phyloP scores from a whole-genome alignment of 2,329 filamentous ascomycete genomes.

The Plectosphaerella sp. region DNA sequence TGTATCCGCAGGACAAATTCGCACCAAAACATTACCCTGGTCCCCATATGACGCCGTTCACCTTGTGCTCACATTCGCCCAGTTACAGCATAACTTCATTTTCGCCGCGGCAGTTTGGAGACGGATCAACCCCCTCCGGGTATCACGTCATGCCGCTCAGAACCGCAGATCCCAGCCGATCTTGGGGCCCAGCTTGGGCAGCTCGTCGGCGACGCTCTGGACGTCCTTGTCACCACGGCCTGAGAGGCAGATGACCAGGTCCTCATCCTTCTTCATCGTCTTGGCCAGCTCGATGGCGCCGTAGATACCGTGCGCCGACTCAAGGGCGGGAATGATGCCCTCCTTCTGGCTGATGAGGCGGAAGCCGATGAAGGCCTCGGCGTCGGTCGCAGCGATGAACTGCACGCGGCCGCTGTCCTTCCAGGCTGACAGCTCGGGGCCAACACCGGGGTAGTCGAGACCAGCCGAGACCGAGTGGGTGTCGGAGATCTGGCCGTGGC shows the following conservation, averaged over 20 bases:
- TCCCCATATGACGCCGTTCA: too few species aligned
- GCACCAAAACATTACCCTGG: too few species aligned
- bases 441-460: constrained; percentile 94
- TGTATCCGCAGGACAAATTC: too few species aligned
- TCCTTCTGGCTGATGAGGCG: constrained; percentile 79
- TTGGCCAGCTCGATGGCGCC: constrained; percentile 88
- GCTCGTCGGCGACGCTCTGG: constrained; percentile 92
- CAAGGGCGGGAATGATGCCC: constrained; percentile 94
- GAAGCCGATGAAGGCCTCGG: constrained; percentile 86
- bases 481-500: constrained; percentile 87
- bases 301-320: constrained; percentile 88
- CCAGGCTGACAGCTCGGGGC: constrained; percentile 87
- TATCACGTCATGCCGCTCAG: constrained; percentile 23
- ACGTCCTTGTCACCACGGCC: constrained; percentile 98
- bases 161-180: constrained; percentile 73
- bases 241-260: constrained; percentile 90
- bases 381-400: constrained; percentile 88
- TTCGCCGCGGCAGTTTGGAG: too few species aligned
- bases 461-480: constrained; percentile 97
- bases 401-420: constrained; percentile 84
- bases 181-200: constrained; percentile 81
- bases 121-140: too few species aligned
- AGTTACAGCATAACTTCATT: too few species aligned
- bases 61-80: too few species aligned
- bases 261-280: constrained; percentile 82